Evolutionary conservation across 345 rosid genomes (phyloP).

Genomic region (Linum trigynum): DNA sequence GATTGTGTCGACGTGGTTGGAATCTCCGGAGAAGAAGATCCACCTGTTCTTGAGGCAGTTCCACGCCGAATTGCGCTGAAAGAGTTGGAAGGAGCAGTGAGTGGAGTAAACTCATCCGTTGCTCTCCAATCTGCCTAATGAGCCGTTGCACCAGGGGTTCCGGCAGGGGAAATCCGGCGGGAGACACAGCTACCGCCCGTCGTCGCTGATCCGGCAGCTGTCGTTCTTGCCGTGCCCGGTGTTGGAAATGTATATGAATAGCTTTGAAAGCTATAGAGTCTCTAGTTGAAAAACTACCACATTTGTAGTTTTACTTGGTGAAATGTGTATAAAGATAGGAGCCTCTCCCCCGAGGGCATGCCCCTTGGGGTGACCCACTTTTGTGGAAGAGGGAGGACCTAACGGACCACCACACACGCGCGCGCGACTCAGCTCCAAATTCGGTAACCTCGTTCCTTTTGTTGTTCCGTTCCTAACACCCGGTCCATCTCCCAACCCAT

Average conservation of each 20-base stretch:
- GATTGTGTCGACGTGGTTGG: conserved; percentile 84
- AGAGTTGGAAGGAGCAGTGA: conserved; percentile 70
- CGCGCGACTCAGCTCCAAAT: too few relatives aligned
- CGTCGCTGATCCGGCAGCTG: conserved; percentile 46
- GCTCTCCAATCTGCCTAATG: conserved; percentile 69
- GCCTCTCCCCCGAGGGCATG: too few relatives aligned
- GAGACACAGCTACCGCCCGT: conserved; percentile 74
- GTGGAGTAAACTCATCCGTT: conserved; percentile 94
- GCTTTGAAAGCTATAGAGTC: too few relatives aligned
- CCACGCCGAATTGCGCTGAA: conserved; percentile 57
- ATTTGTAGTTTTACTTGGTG: too few relatives aligned
- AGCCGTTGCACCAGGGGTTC: conserved; percentile 77
- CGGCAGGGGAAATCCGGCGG: conserved; percentile 48
- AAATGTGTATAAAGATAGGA: too few relatives aligned
- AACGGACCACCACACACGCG: too few relatives aligned
- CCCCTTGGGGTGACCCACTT: too few relatives aligned
- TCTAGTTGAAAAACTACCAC: too few relatives aligned
- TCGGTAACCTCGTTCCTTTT: too few relatives aligned
- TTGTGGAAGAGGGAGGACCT: too few relatives aligned
- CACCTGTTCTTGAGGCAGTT: conserved; percentile 61
- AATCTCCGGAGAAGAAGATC: conserved; percentile 99
- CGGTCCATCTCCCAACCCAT: conserved; percentile 92
- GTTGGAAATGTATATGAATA: too few relatives aligned
- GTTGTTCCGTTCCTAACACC: too few relatives aligned
- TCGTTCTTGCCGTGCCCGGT: conserved; percentile 71